Base-by-base conservation (phyloP, 192 early-diverging fungal genomes). In the Linnemannia schmuckeri region DNA sequence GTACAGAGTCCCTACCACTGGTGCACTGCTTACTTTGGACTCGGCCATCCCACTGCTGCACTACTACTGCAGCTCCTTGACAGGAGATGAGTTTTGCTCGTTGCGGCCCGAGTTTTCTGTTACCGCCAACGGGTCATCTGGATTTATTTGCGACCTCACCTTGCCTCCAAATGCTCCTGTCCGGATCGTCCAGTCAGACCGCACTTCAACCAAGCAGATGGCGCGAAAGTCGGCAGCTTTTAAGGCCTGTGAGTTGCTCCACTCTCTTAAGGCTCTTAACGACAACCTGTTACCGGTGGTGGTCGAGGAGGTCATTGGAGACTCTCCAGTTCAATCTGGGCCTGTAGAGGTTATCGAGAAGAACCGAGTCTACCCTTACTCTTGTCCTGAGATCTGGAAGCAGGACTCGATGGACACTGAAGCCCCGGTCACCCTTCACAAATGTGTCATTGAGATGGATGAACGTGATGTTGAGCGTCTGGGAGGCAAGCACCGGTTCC, bases 221-320 rank as follows among this genome's bases (percentile, higher is more conserved):
- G 96, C 97, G 10, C 95, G 94, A 84, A 94, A 95, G 70, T 78
- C 91, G 3, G 93, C 93, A 0, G 94, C 96, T 0, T 93, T 96
- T 54, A 92, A 96, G 42, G 89, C 94, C 0, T 93, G 96, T 55
- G 93, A 94, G 73, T 79, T 91, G 78, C 90, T 99, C 17, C 94
- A 97, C 80, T 78, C 88, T 30, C 73, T 89, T 0, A 93, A 93
- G 3, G 94, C 92, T 4, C 89, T 99, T n/a, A 92, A 96, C 77
- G 95, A 97, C 61, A 87, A 94, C 52, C 89, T 99, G 18, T 61
- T 91, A 12, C 97, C 97, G 0, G 76, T 92, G 18, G 42, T 90
- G 13, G 18, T 24, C 40, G 79, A 90, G 2, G 74, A 49, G 22
- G 44, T 38, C 7, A 75, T 87, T 13, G 82, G 89, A 10, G 76